Conservation (phyloP, 2,329 filamentous ascomycete genomes). For the Diaporthe aspalathi region DNA sequence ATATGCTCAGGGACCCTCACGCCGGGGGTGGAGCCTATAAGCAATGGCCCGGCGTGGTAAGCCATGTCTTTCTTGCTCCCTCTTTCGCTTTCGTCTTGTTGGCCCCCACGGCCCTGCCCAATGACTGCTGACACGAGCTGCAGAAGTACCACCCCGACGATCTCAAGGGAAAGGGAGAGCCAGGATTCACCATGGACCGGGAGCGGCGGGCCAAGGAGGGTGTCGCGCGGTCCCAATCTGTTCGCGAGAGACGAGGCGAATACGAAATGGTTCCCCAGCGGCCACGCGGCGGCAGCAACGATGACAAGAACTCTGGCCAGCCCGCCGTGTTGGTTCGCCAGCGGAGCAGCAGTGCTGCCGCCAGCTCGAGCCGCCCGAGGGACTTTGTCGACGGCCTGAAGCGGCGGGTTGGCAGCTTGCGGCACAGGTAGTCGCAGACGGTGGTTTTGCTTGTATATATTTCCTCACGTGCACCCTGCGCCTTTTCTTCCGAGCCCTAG, state of each 20-base stretch:
- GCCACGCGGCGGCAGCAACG: slow-evolving; percentile 38
- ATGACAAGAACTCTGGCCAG: slow-evolving; percentile 42
- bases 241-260: slow-evolving; percentile 48
- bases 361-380: slow-evolving; percentile 51
- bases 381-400: slow-evolving; percentile 63
- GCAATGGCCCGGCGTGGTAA: slow-evolving; percentile 78
- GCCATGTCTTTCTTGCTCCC: slow-evolving; percentile 48
- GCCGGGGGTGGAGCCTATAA: slow-evolving; percentile 80
- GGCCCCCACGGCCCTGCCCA: neutral
- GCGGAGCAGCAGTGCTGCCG: slow-evolving; percentile 57
- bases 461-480: neutral
- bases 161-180: slow-evolving; percentile 85
- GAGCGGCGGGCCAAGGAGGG: slow-evolving; percentile 70
- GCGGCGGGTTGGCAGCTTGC: slow-evolving; percentile 64
- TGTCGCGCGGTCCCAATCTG: slow-evolving; percentile 42
- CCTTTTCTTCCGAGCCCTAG: neutral
- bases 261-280: slow-evolving; percentile 62
- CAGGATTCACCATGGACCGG: slow-evolving; percentile 77
- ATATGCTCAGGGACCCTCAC: slow-evolving; percentile 81
- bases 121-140: neutral
- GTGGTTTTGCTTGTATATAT: neutral
- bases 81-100: no score
- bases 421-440: slow-evolving; percentile 53
- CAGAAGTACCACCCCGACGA: slow-evolving; percentile 80
- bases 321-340: slow-evolving; percentile 44